Evolutionary conservation across 352 stramenopile species (phyloP).

Genomic region (Phytophthora colocasiae): DNA sequence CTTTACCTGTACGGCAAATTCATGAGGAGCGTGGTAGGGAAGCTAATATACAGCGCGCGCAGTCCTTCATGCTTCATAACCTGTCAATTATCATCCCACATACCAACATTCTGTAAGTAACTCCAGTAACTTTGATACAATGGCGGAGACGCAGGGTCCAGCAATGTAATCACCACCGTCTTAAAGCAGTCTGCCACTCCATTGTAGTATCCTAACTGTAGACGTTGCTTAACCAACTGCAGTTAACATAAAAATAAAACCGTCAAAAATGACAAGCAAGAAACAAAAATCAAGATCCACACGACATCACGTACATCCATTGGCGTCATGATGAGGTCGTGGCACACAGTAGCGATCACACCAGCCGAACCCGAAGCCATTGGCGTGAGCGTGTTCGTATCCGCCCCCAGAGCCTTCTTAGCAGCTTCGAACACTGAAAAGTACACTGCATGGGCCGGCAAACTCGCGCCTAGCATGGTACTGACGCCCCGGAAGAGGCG

Average conservation of each 20-base stretch:
- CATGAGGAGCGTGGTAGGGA: constrained; percentile 98
- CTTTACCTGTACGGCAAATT: constrained; percentile 96
- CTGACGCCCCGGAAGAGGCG: constrained; percentile 97
- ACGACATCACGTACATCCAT: constrained; percentile 88
- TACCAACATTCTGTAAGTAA: constrained; percentile 21
- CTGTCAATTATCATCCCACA: constrained; percentile 30
- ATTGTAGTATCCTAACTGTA: constrained; percentile 99
- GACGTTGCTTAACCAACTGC: constrained; percentile 97
- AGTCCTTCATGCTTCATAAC: constrained; percentile 82
- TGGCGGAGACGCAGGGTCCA: constrained; percentile 17
- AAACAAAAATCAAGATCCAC: constrained; percentile 1
- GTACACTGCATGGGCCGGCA: constrained; percentile 96
- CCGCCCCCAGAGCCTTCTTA: constrained; percentile 84
- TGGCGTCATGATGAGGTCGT: constrained; percentile 99
- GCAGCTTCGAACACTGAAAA: constrained; percentile 94
- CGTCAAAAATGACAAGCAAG: not conserved
- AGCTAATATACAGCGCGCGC: constrained; percentile 93
- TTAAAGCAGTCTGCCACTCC: constrained; percentile 92
- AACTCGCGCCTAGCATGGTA: constrained; percentile 97
- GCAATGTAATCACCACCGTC: constrained; percentile 57
- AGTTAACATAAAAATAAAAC: not conserved
- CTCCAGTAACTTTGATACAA: constrained; percentile 17
- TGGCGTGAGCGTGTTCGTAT: constrained; percentile 72
- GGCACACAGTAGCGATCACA: constrained; percentile 94
- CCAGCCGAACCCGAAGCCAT: constrained; percentile 88